These are phyloP conservation scores for Przewalskia tangutica DNA, from an alignment of 257 asterid genomes.

Conservation along the genomic window DNA sequence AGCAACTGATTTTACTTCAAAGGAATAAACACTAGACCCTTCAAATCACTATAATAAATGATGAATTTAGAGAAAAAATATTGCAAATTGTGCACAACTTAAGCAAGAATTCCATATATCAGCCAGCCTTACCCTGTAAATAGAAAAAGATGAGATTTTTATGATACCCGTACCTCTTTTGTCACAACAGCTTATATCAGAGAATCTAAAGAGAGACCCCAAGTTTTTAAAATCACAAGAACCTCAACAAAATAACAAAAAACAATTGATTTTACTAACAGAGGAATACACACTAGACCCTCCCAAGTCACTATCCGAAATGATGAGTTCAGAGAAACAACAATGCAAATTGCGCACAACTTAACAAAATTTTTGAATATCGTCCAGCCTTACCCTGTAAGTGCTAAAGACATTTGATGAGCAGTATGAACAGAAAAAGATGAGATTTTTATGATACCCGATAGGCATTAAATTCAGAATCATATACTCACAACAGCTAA, in stretches of 20 bases:
- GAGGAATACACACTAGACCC: not conserved
- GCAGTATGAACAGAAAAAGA: not conserved
- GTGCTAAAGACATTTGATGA: not conserved
- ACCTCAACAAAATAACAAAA: not conserved
- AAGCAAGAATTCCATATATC: not conserved
- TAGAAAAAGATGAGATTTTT: not conserved
- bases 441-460: not conserved
- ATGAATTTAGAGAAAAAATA: not conserved
- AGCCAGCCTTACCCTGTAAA: not conserved
- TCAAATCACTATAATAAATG: not conserved
- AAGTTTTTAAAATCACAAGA: not conserved
- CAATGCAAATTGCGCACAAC: not conserved
- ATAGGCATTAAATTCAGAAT: slow-evolving; percentile 3
- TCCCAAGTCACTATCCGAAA: not conserved
- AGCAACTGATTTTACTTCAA: not conserved
- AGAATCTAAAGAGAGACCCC: slow-evolving; percentile 13
- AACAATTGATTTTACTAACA: not conserved
- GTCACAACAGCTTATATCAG: slow-evolving; percentile 11
- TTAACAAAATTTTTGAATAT: not conserved
- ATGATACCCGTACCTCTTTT: not conserved
- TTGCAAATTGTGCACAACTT: not conserved
- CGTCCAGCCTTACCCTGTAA: not conserved
- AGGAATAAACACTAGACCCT: not conserved
- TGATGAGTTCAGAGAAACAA: not conserved
- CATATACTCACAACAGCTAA: slow-evolving; percentile 20